phyloP scores from a whole-genome alignment of 208 protist species.

The Leishmania major region DNA sequence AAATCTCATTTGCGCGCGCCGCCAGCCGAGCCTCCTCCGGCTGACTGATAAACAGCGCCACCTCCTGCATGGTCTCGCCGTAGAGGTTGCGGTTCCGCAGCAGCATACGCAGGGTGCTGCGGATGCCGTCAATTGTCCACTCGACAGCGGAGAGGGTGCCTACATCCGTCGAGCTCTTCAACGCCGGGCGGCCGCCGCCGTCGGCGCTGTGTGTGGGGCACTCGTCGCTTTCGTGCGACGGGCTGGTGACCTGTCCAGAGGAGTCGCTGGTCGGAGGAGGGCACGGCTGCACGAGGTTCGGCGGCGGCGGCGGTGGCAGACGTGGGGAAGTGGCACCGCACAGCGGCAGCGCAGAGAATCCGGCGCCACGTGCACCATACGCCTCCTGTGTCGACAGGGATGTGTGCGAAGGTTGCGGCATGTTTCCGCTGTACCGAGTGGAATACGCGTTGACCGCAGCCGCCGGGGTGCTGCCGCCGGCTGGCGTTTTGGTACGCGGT shows the following conservation, averaged over 20 bases:
- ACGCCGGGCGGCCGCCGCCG: too few species aligned
- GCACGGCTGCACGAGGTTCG: conserved; percentile 6
- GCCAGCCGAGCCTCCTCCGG: conserved; percentile 54
- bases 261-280: not conserved
- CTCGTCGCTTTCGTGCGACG: not conserved
- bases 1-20: conserved; percentile 55
- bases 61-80: conserved; percentile 53
- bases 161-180: conserved; percentile 1
- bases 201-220: not conserved
- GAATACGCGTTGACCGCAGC: not conserved
- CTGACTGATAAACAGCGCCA: conserved; percentile 50
- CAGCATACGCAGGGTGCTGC: conserved; percentile 44
- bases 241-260: not conserved
- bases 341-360: conserved; percentile 3
- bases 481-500: not conserved
- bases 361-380: not conserved
- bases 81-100: conserved; percentile 45
- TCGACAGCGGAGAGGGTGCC: conserved; percentile 35
- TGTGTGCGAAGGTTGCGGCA: not conserved
- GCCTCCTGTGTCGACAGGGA: not conserved
- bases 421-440: not conserved
- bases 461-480: not conserved
- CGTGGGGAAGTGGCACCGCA: conserved; percentile 6
- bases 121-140: conserved; percentile 51
- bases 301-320: not conserved